A percentile compares a stretch with the other conserved stretches of the same genome.
Evolutionary conservation across 805 yeast species (phyloP).

Genomic region (Candida broadrunensis): DNA sequence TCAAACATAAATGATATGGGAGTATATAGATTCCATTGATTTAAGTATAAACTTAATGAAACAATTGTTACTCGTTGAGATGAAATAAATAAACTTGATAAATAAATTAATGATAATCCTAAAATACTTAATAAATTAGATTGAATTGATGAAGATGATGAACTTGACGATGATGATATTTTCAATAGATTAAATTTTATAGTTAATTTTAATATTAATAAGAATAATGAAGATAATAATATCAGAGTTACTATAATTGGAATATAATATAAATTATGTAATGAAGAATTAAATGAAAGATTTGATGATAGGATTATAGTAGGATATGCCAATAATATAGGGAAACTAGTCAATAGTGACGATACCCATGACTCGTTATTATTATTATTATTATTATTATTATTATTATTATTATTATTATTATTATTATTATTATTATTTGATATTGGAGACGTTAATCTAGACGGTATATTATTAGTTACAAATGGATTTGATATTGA

Average conservation of each 20-base stretch:
- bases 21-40: conserved; percentile 28
- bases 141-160: neutral
- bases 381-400: no score
- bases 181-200: conserved; percentile 5
- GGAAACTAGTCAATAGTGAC: conserved; percentile 11
- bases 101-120: conserved; percentile 18
- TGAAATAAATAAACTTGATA: conserved; percentile 21
- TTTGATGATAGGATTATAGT: conserved; percentile 23
- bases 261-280: neutral
- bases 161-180: neutral
- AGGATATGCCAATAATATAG: conserved; percentile 31
- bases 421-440: no score
- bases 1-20: conserved; percentile 25
- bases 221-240: neutral
- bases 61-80: conserved; percentile 22
- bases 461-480: neutral
- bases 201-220: neutral
- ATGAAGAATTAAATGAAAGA: conserved; percentile 9
- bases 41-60: conserved; percentile 26
- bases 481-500: neutral
- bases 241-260: neutral
- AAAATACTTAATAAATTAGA: conserved; percentile 8
- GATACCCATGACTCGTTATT: no score
- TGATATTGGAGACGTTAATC: no score
- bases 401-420: no score